These are phyloP conservation scores for Croton setiger DNA, from an alignment of 441 rosid species.

Conservation along the genomic window DNA sequence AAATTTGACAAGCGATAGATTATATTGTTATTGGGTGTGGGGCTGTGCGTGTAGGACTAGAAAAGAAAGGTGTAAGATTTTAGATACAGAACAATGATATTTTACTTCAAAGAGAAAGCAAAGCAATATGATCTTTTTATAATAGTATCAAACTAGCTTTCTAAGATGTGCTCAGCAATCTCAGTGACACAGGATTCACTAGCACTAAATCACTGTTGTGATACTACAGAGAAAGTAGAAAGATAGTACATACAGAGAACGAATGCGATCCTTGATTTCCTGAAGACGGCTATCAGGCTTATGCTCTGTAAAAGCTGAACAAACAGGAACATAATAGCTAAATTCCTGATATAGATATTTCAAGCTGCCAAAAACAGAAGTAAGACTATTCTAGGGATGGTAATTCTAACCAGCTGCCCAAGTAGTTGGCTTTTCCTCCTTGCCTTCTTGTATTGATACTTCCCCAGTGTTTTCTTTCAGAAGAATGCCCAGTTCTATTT, in stretches of 20 bases:
- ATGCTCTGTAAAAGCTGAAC: conserved; percentile 46
- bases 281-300: conserved; percentile 56
- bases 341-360: not conserved
- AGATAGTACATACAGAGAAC: conserved; percentile 48
- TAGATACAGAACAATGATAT: not conserved
- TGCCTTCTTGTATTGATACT: conserved; percentile 32
- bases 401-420: conserved; percentile 32
- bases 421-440: conserved; percentile 32
- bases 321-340: conserved; percentile 8
- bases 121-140: not conserved
- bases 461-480: conserved; percentile 38
- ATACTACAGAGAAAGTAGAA: conserved; percentile 14
- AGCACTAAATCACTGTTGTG: not conserved
- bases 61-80: not conserved
- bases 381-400: not conserved
- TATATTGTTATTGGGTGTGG: not conserved
- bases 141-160: not conserved
- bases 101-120: not conserved
- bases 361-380: not conserved
- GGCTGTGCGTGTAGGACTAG: no score
- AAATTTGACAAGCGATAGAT: not conserved
- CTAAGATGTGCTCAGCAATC: not conserved
- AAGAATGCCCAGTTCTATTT: conserved; percentile 63
- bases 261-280: conserved; percentile 63
- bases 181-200: not conserved